Percentiles rank a stretch among this genome's conserved stretches.
phyloP scores from a whole-genome alignment of 768 basidiomycete genomes.

The Erythrobasidium yunnanense region DNA sequence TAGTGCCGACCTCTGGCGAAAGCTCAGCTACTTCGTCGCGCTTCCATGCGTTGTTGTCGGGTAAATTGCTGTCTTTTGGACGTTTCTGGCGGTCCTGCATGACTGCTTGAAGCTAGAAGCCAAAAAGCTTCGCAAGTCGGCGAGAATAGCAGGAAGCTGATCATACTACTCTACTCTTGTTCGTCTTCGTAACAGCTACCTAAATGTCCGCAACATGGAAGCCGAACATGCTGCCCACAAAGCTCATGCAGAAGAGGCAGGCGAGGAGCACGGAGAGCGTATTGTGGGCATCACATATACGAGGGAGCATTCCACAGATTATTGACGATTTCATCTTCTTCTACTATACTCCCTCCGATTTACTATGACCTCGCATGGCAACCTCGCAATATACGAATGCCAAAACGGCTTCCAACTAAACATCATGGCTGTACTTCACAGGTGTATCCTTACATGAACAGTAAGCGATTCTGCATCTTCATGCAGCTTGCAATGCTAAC shows the following conservation, averaged over 20 bases:
- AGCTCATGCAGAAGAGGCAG: conserved; percentile 36
- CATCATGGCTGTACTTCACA: no score
- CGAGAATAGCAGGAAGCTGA: not conserved
- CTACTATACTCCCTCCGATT: no score
- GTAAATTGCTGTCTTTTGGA: not conserved
- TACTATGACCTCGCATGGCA: no score
- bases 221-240: conserved; percentile 35
- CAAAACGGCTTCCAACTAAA: no score
- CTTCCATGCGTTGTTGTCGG: conserved; percentile 5
- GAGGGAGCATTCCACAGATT: no score
- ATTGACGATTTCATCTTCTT: no score
- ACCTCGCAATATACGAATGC: no score
- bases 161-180: not conserved
- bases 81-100: no score
- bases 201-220: not conserved
- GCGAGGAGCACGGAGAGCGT: conserved; percentile 34
- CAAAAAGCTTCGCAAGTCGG: not conserved
- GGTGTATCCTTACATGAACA: conserved; percentile 19
- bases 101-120: not conserved
- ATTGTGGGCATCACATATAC: no score
- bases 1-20: conserved; percentile 14
- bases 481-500: not conserved
- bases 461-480: not conserved
- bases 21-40: conserved; percentile 24
- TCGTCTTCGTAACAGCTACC: not conserved